Percentiles rank a stretch among this genome's conserved stretches.
These are phyloP conservation scores for Pezicula neosporulosa DNA, from an alignment of 2,329 filamentous ascomycete species.

Conservation along the genomic window DNA sequence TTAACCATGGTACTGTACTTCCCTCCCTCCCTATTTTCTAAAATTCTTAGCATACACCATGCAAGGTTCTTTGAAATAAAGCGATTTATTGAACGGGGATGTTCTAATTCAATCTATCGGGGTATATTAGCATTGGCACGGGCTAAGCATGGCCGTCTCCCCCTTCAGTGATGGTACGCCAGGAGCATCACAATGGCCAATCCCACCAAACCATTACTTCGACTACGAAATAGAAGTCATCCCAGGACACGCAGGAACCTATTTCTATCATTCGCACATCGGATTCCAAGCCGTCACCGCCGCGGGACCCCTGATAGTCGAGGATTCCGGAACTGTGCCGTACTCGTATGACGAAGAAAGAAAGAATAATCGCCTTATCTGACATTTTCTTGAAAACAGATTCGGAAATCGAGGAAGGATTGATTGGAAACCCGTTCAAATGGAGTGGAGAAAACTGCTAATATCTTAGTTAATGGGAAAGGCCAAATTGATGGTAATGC, in stretches of 20 bases:
- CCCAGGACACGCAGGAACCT: conserved; percentile 42
- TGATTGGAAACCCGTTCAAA: too few species aligned
- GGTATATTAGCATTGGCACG: conserved; percentile 46
- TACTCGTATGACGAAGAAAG: conserved; percentile 61
- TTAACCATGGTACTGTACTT: conserved; percentile 36
- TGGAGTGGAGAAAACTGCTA: conserved; percentile 60
- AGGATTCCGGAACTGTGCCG: conserved; percentile 31
- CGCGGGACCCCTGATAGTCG: conserved; percentile 44
- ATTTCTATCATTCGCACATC: conserved; percentile 54
- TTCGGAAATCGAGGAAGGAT: too few species aligned
- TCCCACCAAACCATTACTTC: conserved; percentile 46
- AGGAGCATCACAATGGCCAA: conserved; percentile 43
- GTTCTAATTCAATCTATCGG: too few species aligned
- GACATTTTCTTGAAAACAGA: too few species aligned
- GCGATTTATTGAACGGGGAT: too few species aligned
- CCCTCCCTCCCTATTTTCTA: too few species aligned
- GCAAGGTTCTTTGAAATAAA: conserved; percentile 10
- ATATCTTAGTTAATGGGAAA: conserved; percentile 55
- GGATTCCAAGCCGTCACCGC: conserved; percentile 47
- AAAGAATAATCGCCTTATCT: conserved; percentile 41
- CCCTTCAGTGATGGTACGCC: conserved; percentile 34
- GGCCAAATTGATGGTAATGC: conserved; percentile 25
- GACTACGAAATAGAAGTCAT: conserved; percentile 48
- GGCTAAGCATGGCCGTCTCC: conserved; percentile 40
- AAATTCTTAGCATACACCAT: too few species aligned